A percentile compares a stretch with the other conserved stretches of the same genome.
Conservation (phyloP, 2,329 filamentous ascomycete genomes). For the Plenodomus biglobosus region DNA sequence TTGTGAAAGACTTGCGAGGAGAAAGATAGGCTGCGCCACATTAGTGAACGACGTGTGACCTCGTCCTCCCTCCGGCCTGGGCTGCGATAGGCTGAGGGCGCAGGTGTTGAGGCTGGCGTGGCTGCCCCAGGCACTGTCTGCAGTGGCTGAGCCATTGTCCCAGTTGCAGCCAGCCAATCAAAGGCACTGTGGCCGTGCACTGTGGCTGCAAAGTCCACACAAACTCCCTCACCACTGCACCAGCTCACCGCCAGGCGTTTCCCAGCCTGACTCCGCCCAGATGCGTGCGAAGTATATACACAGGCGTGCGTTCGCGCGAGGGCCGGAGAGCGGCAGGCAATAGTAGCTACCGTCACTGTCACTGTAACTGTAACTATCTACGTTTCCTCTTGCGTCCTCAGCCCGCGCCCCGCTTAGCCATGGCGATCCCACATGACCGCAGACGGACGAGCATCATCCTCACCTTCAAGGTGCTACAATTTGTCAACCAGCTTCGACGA, state of each 20-base stretch:
- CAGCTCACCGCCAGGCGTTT: constrained; percentile 26
- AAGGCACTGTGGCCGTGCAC: constrained; percentile 13
- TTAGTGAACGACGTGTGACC: constrained; percentile 16
- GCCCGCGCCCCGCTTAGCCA: constrained; percentile 24
- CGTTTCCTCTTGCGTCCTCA: constrained; percentile 29
- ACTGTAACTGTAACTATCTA: too few relatives aligned
- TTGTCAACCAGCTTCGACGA: constrained; percentile 44
- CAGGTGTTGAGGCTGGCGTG: constrained; percentile 13
- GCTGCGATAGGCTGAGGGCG: constrained; percentile 21
- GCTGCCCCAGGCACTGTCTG: constrained; percentile 11
- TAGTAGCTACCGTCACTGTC: too few relatives aligned
- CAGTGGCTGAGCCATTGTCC: constrained; percentile 19
- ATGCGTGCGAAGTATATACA: constrained; percentile 29
- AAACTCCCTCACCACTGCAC: constrained; percentile 7
- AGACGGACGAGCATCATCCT: constrained; percentile 38
- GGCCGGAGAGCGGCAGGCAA: constrained; percentile 6
- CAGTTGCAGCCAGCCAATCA: constrained; percentile 31
- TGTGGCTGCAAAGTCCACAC: constrained; percentile 12
- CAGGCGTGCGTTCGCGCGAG: constrained; percentile 10
- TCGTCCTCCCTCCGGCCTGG: constrained; percentile 7
- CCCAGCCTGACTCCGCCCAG: constrained; percentile 29
- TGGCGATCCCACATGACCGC: constrained; percentile 33
- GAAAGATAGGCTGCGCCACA: constrained; percentile 28
- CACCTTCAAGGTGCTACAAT: constrained; percentile 43
- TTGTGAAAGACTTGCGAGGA: constrained; percentile 10